These are phyloP conservation scores for Phialophora verrucosa DNA, from an alignment of 2,329 filamentous ascomycete genomes.

Conservation along the genomic window DNA sequence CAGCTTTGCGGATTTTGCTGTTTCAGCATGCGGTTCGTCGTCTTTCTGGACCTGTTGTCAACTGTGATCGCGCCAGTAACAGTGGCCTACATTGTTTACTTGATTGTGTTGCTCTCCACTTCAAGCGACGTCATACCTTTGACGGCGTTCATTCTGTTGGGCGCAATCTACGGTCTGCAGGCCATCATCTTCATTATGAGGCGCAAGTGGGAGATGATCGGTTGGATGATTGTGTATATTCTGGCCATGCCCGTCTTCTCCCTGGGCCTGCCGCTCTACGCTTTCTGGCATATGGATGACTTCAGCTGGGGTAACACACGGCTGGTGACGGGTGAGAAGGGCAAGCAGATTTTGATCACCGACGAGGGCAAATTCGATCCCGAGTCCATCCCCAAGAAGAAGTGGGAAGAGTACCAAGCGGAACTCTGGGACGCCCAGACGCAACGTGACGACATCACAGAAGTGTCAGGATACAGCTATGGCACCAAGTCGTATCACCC, in stretches of 20 bases:
- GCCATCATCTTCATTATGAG: conserved; percentile 95
- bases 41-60: conserved; percentile 90
- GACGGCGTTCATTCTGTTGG: conserved; percentile 87
- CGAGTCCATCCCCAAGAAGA: conserved; percentile 89
- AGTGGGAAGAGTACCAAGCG: conserved; percentile 98
- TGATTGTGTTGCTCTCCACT: conserved; percentile 74
- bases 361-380: conserved; percentile 99
- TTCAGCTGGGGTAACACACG: conserved; percentile 99
- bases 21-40: conserved; percentile 98
- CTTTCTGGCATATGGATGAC: conserved; percentile 99
- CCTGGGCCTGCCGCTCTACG: conserved; percentile 85
- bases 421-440: conserved; percentile 97
- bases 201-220: conserved; percentile 99
- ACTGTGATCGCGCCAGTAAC: conserved; percentile 92
- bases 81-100: conserved; percentile 84
- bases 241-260: conserved; percentile 89
- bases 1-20: conserved; percentile 99
- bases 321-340: conserved; percentile 91
- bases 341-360: conserved; percentile 88
- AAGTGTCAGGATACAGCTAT: conserved; percentile 92
- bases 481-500: conserved; percentile 76
- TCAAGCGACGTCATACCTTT: conserved; percentile 72
- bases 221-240: conserved; percentile 98
- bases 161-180: conserved; percentile 95
- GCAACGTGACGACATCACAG: conserved; percentile 77